Conservation (phyloP, 2,329 filamentous ascomycete species). For the Alternaria ethzedia region DNA sequence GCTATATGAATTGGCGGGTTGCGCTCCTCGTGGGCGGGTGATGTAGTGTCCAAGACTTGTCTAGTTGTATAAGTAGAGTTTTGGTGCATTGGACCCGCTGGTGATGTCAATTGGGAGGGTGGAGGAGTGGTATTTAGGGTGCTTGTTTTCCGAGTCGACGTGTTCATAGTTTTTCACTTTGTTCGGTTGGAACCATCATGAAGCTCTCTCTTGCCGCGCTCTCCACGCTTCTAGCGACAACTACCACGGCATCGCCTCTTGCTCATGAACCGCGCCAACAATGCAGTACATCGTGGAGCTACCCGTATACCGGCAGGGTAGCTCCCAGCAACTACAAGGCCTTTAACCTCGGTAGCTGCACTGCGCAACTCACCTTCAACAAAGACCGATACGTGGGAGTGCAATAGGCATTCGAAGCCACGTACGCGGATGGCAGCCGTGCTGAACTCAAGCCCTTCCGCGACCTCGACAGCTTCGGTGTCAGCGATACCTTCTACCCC, state of each 20-base stretch:
- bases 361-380: slow-evolving; percentile 8
- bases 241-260: not conserved
- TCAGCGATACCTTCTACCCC: slow-evolving; percentile 11
- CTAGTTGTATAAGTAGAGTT: not conserved
- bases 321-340: slow-evolving; percentile 6
- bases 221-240: not conserved
- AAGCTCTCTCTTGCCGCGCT: not conserved
- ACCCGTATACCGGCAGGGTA: not conserved
- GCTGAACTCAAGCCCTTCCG: slow-evolving; percentile 4
- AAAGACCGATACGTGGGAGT: slow-evolving; percentile 14
- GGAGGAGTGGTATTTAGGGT: not conserved
- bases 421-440: slow-evolving; percentile 8
- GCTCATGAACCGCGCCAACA: not conserved
- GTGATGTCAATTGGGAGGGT: not conserved
- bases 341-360: slow-evolving; percentile 7
- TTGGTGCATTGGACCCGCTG: not conserved
- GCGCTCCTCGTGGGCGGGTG: not conserved
- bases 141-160: not conserved
- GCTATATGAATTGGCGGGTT: not conserved
- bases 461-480: not conserved
- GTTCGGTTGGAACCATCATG: not conserved
- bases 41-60: not conserved
- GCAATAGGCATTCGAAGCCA: slow-evolving; percentile 14
- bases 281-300: not conserved
- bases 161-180: not conserved